Evolutionary conservation across 192 early-diverging fungal genomes (phyloP), one percentile per base, ranked within the genome.

Genomic region (Chytriomyces sp.): DNA sequence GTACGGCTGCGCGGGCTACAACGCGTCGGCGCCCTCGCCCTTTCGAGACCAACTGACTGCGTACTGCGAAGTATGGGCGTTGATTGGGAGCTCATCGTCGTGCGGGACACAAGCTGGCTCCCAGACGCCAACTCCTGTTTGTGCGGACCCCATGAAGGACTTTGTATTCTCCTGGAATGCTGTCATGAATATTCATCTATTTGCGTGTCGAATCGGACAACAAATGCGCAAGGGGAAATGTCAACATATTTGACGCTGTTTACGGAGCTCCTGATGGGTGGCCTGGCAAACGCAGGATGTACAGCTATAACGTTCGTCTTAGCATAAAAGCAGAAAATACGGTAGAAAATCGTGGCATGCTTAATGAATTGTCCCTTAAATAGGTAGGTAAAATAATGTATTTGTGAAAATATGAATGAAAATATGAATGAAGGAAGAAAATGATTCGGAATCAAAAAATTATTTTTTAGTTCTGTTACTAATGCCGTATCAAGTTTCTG

Each of bases 1-100:
- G 4, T 73, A 55, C 39, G 59, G 61, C 5, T 81, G 80, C 61
- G 59, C 80, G 19, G 40, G 32, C 6, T 81, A 54, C 63, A 64
- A 41, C 62, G 76, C 73, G 12, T 37, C 39, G 10, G 63, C 63
- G 17, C 36, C 44, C 34, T 66, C 73, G 22, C 44, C 44, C 1
- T 2, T 49, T 22, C 44, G 44, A 19, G 75, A 67, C 39, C 67
- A 73, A 32, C 31, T 68, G 19, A 30, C 66, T 17, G 49, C 66
- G 28, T 68, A 55, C 34, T 68, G 66, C 36, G 66, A 33, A 0
- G 66, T 56, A 25, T 68, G 30, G 25, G 66, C 66, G n/a, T 68
- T 56, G 22, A 25, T 68, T 17, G 66, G 66, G 19, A 26, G 26
- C 22, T 26, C 8, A 12, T 12, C 39, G 28, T 6, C n/a, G 52